A percentile compares a stretch with the other conserved stretches of the same genome.
Conservation (phyloP, 176 grass and related monocot species). For the Rhynchospora breviuscula region DNA sequence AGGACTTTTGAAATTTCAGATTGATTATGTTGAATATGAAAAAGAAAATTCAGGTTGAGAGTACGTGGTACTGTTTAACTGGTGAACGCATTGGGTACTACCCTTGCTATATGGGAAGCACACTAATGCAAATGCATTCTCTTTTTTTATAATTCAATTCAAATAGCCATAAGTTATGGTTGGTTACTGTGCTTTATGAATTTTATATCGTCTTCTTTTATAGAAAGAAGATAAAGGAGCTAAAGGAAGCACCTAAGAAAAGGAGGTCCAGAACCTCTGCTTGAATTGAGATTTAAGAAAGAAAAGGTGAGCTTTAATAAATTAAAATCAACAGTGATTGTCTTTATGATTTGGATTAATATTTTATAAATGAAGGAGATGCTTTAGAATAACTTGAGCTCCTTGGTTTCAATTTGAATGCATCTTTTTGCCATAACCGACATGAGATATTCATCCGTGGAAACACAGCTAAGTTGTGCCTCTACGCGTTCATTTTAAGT, state of each 20-base stretch:
- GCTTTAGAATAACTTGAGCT: constrained; percentile 17
- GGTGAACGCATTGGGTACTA: not conserved
- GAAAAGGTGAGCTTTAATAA: constrained; percentile 1
- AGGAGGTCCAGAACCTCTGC: not conserved
- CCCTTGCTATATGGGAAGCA: not conserved
- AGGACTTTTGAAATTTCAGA: not conserved
- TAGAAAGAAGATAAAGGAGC: constrained; percentile 12
- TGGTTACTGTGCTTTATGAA: not conserved
- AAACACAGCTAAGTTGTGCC: no score
- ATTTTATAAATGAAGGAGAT: not conserved
- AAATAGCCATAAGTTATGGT: not conserved
- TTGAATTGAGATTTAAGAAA: not conserved
- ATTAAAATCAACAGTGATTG: not conserved
- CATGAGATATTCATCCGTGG: not conserved
- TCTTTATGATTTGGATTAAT: not conserved
- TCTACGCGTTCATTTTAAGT: not conserved
- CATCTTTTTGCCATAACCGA: not conserved
- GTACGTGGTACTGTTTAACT: not conserved
- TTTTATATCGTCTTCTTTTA: constrained; percentile 8
- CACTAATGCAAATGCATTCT: not conserved
- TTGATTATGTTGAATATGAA: not conserved
- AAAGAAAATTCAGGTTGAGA: not conserved
- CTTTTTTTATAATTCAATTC: not conserved
- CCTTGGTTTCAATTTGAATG: not conserved
- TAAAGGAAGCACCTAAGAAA: not conserved